phyloP scores from a whole-genome alignment of 768 basidiomycete genomes.

The Psilocybe cubensis region DNA sequence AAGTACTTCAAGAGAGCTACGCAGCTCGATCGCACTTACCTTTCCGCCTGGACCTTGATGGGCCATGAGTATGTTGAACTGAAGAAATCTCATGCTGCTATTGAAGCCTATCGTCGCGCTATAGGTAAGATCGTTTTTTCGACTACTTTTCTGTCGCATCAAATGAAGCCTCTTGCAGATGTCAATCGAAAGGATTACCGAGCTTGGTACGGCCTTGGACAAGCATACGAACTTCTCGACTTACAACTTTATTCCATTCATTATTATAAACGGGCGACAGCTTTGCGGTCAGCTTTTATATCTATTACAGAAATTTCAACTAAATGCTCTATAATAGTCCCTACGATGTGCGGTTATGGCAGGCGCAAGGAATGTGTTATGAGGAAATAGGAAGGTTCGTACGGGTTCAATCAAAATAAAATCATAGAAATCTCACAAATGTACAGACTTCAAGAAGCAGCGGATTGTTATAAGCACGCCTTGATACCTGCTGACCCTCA shows the following conservation, averaged over 20 bases:
- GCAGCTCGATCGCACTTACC: conserved; percentile 92
- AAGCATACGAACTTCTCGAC: conserved; percentile 94
- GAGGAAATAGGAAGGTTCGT: conserved; percentile 84
- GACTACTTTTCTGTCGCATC: not conserved
- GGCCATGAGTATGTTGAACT: conserved; percentile 99
- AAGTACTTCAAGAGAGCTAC: conserved; percentile 94
- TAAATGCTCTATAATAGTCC: conserved; percentile 56
- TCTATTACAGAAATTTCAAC: not conserved
- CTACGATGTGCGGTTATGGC: conserved; percentile 96
- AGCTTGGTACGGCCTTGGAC: conserved; percentile 98
- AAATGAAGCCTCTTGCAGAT: conserved; percentile 49
- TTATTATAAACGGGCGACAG: conserved; percentile 96
- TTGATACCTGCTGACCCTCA: conserved; percentile 79
- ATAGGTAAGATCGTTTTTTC: conserved; percentile 67
- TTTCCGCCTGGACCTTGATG: conserved; percentile 99
- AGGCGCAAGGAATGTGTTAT: conserved; percentile 92
- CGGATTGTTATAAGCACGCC: conserved; percentile 90
- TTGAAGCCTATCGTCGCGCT: conserved; percentile 95
- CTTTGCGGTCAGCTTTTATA: conserved; percentile 65
- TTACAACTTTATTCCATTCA: conserved; percentile 97
- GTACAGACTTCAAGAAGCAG: conserved; percentile 82
- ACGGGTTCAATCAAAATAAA: conserved; percentile 2
- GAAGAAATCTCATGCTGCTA: conserved; percentile 99
- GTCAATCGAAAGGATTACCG: conserved; percentile 96
- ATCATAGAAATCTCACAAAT: not conserved